These are phyloP conservation scores for Ceratobasidium sp. DNA, from an alignment of 1,284 basidiomycete genomes.

Conservation along the genomic window DNA sequence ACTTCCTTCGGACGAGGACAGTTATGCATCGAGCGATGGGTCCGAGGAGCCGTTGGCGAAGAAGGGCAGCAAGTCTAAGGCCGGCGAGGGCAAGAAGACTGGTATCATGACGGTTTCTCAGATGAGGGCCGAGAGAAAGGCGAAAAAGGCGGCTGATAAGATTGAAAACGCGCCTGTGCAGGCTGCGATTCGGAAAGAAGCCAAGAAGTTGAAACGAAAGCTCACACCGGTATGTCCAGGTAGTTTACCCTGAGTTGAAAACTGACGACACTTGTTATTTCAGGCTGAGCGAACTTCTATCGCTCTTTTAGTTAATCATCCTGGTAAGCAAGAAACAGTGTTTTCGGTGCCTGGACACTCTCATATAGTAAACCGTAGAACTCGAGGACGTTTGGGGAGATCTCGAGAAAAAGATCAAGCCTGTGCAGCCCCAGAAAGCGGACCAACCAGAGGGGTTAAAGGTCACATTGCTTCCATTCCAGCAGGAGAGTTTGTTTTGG, in stretches of 20 bases:
- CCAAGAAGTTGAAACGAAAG: constrained; percentile 68
- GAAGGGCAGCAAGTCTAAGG: constrained; percentile 48
- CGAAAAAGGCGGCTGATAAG: constrained; percentile 54
- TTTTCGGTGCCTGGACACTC: constrained; percentile 45
- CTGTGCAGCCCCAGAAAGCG: constrained; percentile 77
- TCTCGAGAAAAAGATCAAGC: constrained; percentile 73
- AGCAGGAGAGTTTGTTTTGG: constrained; percentile 89
- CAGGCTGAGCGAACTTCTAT: constrained; percentile 84
- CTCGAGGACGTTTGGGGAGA: constrained; percentile 91
- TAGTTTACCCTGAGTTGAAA: constrained; percentile 45
- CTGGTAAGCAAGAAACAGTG: constrained; percentile 55
- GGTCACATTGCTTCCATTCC: constrained; percentile 68
- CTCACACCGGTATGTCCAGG: constrained; percentile 70
- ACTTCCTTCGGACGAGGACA: constrained; percentile 40
- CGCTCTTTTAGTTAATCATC: constrained; percentile 73
- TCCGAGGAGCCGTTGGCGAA: constrained; percentile 51
- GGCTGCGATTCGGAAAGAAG: constrained; percentile 59
- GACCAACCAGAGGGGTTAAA: constrained; percentile 87
- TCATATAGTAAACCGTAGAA: constrained; percentile 62
- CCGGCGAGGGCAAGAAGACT: constrained; percentile 41
- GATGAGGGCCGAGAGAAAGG: constrained; percentile 54
- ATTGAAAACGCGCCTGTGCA: constrained; percentile 27
- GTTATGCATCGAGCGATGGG: constrained; percentile 44
- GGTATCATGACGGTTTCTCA: constrained; percentile 42
- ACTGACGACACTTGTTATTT: neutral